Percentiles rank a stretch among this genome's conserved stretches.
Conservation (phyloP, 2,329 filamentous ascomycete species). For the Ceratocystis cacaofunesta region DNA sequence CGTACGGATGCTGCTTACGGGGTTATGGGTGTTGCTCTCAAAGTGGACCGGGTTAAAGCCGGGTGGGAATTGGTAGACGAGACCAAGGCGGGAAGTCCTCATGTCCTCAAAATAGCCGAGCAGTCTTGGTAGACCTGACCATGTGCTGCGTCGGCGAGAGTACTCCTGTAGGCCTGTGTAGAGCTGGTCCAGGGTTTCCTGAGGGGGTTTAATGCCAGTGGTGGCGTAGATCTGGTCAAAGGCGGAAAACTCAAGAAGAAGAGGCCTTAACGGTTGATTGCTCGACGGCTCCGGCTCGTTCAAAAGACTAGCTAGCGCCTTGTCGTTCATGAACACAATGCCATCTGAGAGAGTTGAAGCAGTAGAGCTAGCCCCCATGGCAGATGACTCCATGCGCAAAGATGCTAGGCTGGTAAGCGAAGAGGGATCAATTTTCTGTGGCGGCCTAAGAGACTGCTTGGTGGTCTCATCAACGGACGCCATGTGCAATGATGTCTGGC, state of each 20-base stretch:
- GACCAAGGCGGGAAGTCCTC: constrained; percentile 51
- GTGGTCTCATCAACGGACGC: constrained; percentile 29
- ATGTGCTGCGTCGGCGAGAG: constrained; percentile 30
- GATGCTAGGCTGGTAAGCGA: constrained; percentile 33
- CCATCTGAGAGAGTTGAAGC: constrained; percentile 2
- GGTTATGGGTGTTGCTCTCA: constrained; percentile 24
- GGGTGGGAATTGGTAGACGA: constrained; percentile 60
- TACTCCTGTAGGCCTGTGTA: constrained; percentile 37
- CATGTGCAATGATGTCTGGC: constrained; percentile 23
- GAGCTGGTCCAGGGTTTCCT: constrained; percentile 49
- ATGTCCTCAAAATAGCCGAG: constrained; percentile 64
- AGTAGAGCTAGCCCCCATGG: background rate
- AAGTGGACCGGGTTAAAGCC: constrained; percentile 29
- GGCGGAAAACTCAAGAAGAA: constrained; percentile 57
- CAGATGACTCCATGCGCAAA: constrained; percentile 1
- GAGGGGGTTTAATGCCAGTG: constrained; percentile 48
- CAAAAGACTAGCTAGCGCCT: constrained; percentile 24
- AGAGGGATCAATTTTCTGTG: constrained; percentile 42
- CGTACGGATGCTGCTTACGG: constrained; percentile 40
- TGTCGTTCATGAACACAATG: constrained; percentile 30
- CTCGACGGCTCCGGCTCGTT: background rate
- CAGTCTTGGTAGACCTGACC: constrained; percentile 46
- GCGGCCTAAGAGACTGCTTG: constrained; percentile 43
- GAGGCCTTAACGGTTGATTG: constrained; percentile 23
- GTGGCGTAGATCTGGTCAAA: constrained; percentile 48